Base-by-base conservation (phyloP, 139 green algal genomes). In the Chlamydomonas incerta region DNA sequence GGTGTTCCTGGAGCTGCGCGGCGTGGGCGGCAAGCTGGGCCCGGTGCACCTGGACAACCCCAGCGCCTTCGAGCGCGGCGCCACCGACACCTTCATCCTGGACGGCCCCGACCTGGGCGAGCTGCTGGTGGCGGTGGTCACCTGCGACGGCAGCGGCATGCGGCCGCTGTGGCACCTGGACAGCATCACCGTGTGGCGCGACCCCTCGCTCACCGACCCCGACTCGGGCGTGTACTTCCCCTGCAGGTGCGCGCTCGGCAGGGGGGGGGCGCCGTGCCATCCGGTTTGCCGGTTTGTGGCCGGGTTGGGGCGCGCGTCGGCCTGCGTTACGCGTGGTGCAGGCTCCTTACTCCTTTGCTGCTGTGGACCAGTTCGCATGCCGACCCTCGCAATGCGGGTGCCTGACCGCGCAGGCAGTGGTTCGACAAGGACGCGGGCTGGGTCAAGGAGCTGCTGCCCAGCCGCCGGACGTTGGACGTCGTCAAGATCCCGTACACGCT, bases 1-100 rank as follows among this genome's bases (percentile, higher is more conserved):
- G 50, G 81, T 91, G 28, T 77, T 84, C 72, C 65, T 90, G 72
- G 90, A 93, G 77, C 47, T 90, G 33, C 69, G 80, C 24, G 90
- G 89, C 23, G n/a, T 60, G 20, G 33, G 66, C n/a, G 89, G 87
- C 80, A 81, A 6, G 55, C 46, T 89, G 11, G 89, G 91, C 0
- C 87, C 87, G 13, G 57, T 90, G 28, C 84, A 90, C 68, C 80
- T 94, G 55, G 89, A 92, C 83, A 83, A 81, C 67, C 82, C 89
- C 29, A 74, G 34, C 31, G 91, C 91, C 28, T 94, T 93, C 80
- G 85, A 90, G 50, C 87, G 89, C 14, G 89, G 87, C 67, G 31
- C 35, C 41, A 82, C 63, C 35, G 90, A 91, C 80, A 79, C 62
- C 31, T 90, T 92, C 62, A 74, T 69, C 23, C 33, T 90, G 63